phyloP scores from a whole-genome alignment of 306 rosid genomes.

The Cercis canadensis region DNA sequence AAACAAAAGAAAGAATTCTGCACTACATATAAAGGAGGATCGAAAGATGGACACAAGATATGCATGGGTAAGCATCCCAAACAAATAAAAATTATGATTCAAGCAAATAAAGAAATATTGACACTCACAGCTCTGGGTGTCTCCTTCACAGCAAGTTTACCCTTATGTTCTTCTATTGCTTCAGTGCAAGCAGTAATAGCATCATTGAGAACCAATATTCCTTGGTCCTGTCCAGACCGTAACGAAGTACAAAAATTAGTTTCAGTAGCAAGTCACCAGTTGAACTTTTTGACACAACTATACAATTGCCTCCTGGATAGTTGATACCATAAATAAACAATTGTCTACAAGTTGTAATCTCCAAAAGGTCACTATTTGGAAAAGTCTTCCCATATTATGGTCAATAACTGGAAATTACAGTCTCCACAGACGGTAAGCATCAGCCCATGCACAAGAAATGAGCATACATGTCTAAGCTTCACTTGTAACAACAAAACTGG shows the following conservation, averaged over 20 bases:
- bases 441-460: constrained; percentile 12
- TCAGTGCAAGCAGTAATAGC: constrained; percentile 79
- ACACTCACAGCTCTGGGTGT: constrained; percentile 92
- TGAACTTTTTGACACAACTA: background rate
- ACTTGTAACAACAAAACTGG: constrained; percentile 2
- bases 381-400: background rate
- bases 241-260: constrained; percentile 20
- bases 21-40: background rate
- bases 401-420: background rate
- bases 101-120: constrained; percentile 16
- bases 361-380: background rate
- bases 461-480: background rate
- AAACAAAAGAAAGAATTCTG: background rate
- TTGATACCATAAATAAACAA: background rate
- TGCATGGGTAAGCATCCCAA: background rate
- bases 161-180: constrained; percentile 84
- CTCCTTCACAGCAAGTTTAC: constrained; percentile 87
- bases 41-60: background rate
- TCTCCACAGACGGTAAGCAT: background rate
- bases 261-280: background rate
- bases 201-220: constrained; percentile 72
- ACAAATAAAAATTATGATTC: background rate
- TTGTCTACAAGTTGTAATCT: background rate
- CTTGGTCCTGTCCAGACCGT: constrained; percentile 75
- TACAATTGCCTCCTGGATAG: background rate